Base-by-base conservation (phyloP, 2,329 filamentous ascomycete genomes). In the Sordariomycetes sp. region DNA sequence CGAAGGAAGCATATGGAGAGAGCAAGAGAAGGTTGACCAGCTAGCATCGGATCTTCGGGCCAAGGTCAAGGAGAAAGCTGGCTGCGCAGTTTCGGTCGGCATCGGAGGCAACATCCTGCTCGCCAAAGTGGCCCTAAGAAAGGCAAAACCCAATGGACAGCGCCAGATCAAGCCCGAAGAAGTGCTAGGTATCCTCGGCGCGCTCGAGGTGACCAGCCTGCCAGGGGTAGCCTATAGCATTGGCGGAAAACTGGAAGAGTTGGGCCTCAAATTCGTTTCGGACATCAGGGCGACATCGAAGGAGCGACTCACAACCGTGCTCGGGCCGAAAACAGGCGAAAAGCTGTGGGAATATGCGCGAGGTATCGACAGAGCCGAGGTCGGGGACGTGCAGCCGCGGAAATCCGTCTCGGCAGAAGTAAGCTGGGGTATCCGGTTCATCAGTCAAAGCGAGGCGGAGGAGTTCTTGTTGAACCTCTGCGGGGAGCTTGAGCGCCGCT, bases 351-450 rank as follows among this genome's bases (percentile, higher is more conserved):
- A 96, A 56, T 97, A 96, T 70, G 81, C 93, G 24, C 83, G 90
- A 6, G 94, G 94, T 2, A 90, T 97, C 54, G 94, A 99, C 71
- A 81, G 79, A 55, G 79, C 84, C 1, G 90, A 96, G 69, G 90
- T 97, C 6, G 93, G 92, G 35, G 88, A 93, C 59, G 88, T 95
- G 66, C 83, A 87, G 0, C 77, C 90, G 18, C 85, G 94, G 58
- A 99, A 97, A 68, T 97, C 93, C 0, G 90, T 99, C 0, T 97
- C 94, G 1, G 93, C 93, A 1, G 94, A 99, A 69, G 90, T 99
- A 61, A 99, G 94, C 65, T 99, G 94, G 94, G 94, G 95, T 2
- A 96, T 99, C 59, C 86, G 94, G 6, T 99, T 99, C 68, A 84
- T 94, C 64, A 95, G 81, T 60, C 90, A 97, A 66, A 80, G 83